phyloP scores from a whole-genome alignment of 495 filamentous ascomycete species.

The Penicillium diatomitis region DNA sequence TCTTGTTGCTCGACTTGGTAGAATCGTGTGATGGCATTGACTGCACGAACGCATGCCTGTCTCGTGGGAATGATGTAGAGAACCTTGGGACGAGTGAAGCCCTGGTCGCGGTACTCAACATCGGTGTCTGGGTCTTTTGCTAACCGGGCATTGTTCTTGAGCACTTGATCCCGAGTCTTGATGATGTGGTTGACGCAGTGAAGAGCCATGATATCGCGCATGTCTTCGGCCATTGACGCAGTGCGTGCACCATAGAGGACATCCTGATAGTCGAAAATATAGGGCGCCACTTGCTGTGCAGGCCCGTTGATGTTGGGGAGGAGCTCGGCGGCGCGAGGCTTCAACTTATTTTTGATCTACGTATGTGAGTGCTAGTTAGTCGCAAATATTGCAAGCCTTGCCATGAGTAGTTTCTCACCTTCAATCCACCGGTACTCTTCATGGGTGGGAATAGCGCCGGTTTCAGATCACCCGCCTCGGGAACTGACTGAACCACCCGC shows the following conservation, averaged over 20 bases:
- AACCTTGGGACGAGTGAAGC: slow-evolving; percentile 90
- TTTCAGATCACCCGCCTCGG: slow-evolving; percentile 19
- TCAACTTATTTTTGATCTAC: slow-evolving; percentile 40
- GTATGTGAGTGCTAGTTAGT: background rate
- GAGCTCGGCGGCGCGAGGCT: slow-evolving; percentile 21
- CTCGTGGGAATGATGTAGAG: slow-evolving; percentile 82
- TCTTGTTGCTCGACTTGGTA: slow-evolving; percentile 84
- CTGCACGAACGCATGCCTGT: slow-evolving; percentile 66
- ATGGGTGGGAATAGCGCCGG: slow-evolving; percentile 23
- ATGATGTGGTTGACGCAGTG: slow-evolving; percentile 86
- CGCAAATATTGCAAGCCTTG: background rate
- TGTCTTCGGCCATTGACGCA: slow-evolving; percentile 48
- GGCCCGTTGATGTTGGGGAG: slow-evolving; percentile 27
- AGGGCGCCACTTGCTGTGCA: slow-evolving; percentile 28
- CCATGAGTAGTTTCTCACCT: slow-evolving; percentile 14
- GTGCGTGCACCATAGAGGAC: slow-evolving; percentile 67
- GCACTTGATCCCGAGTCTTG: slow-evolving; percentile 83
- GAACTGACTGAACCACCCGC: slow-evolving; percentile 31
- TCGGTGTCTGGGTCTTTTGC: slow-evolving; percentile 50
- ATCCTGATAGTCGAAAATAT: slow-evolving; percentile 68
- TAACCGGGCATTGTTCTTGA: slow-evolving; percentile 82
- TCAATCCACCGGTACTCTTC: slow-evolving; percentile 28
- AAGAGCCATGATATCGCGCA: slow-evolving; percentile 67
- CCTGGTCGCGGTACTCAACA: slow-evolving; percentile 82
- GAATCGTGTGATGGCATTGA: slow-evolving; percentile 63